Evolutionary conservation across 306 rosid genomes (phyloP).

Genomic region (Neltuma alba): DNA sequence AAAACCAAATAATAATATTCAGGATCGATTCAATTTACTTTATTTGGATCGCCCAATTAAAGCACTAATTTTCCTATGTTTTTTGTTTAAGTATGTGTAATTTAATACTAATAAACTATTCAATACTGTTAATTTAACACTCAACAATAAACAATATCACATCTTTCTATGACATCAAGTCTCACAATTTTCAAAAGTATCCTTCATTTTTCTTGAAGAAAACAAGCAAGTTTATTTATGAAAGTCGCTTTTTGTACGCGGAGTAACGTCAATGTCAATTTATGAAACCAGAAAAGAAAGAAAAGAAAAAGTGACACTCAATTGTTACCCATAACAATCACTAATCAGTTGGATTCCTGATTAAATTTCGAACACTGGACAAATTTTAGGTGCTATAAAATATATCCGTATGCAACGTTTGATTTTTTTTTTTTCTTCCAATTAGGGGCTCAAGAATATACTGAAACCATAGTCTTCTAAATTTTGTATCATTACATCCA

Average conservation of each 20-base stretch:
- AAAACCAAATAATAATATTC: not conserved
- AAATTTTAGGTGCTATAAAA: not conserved
- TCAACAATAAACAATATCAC: not conserved
- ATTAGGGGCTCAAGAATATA: not conserved
- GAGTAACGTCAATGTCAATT: not conserved
- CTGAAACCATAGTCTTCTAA: too few species aligned
- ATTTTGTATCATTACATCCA: too few species aligned
- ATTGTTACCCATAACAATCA: too few species aligned
- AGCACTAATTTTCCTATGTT: not conserved
- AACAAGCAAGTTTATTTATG: not conserved
- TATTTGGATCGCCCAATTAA: not conserved
- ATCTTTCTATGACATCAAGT: not conserved
- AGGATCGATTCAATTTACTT: not conserved
- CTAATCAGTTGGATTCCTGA: too few species aligned
- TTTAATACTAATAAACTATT: too few species aligned
- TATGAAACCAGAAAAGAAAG: not conserved
- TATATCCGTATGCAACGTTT: not conserved
- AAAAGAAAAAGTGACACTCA: not conserved
- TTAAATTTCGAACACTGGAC: not conserved
- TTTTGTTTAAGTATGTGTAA: too few species aligned
- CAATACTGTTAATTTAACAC: not conserved
- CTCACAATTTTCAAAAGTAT: not conserved
- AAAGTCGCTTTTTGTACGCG: not conserved
- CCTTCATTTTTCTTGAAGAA: not conserved
- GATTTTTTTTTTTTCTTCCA: not conserved